These are phyloP conservation scores for Anthracocystis walkeri DNA, from an alignment of 1,284 basidiomycete species.

Conservation along the genomic window DNA sequence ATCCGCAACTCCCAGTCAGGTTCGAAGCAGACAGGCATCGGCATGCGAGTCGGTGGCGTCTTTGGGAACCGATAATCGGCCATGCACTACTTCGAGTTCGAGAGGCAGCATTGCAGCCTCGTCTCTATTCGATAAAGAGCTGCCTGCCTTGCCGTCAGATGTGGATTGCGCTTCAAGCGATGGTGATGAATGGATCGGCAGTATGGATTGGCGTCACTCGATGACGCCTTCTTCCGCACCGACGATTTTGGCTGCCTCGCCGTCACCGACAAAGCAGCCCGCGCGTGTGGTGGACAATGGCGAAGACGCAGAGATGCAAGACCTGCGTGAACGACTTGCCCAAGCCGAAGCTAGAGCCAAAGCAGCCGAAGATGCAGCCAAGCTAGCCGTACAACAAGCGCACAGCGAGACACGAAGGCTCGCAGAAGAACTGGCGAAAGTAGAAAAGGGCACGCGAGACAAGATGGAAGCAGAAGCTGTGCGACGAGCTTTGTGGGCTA, in stretches of 20 bases:
- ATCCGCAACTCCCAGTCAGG: background rate
- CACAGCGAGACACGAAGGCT: conserved; percentile 18
- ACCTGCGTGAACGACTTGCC: conserved; percentile 23
- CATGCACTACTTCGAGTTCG: conserved; percentile 18
- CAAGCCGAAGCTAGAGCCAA: conserved; percentile 21
- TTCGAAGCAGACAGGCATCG: conserved; percentile 16
- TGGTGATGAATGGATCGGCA: conserved; percentile 9
- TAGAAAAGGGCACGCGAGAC: conserved; percentile 15
- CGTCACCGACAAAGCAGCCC: background rate
- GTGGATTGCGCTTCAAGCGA: background rate
- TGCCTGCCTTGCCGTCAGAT: conserved; percentile 13
- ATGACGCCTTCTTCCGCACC: background rate
- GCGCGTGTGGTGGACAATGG: too few species aligned
- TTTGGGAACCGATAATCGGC: background rate
- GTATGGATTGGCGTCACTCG: conserved; percentile 8
- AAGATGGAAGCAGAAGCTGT: conserved; percentile 28
- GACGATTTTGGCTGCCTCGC: background rate
- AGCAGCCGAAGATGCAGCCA: conserved; percentile 24
- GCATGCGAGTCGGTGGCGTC: conserved; percentile 9
- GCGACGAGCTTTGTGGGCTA: conserved; percentile 29
- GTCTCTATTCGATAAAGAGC: conserved; percentile 33
- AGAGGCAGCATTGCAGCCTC: conserved; percentile 11
- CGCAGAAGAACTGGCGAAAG: conserved; percentile 18
- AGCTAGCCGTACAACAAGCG: conserved; percentile 15
- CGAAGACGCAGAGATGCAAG: conserved; percentile 14